Percentiles rank a stretch among this genome's conserved stretches.
These are phyloP conservation scores for Aspergillus pseudonomiae DNA, from an alignment of 2,329 filamentous ascomycete genomes.

Conservation along the genomic window DNA sequence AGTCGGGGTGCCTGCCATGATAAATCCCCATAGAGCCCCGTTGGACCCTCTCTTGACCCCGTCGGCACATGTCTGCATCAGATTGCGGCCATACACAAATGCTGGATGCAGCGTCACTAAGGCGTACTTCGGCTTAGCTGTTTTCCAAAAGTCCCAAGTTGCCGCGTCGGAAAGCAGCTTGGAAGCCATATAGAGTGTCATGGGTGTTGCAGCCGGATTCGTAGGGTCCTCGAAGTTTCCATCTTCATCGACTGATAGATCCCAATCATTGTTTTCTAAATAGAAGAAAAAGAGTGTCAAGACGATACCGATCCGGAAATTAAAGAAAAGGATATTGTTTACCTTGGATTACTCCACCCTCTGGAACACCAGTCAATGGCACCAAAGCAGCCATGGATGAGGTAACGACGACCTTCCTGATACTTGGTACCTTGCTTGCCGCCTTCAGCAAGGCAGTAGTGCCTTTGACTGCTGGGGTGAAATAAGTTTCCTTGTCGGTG, in stretches of 20 bases:
- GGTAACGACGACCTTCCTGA: constrained; percentile 30
- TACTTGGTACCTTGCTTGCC: constrained; percentile 19
- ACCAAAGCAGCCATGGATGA: constrained; percentile 24
- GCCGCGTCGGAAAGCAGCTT: constrained; percentile 16
- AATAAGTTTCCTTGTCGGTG: constrained; percentile 22
- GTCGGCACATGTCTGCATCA: constrained; percentile 22
- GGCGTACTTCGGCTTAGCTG: constrained; percentile 20
- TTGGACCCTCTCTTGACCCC: constrained; percentile 18
- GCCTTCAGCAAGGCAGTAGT: constrained; percentile 23
- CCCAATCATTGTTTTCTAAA: no score
- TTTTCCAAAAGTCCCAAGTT: constrained; percentile 22
- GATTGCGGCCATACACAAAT: constrained; percentile 27
- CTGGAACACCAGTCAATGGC: constrained; percentile 21
- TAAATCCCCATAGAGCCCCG: constrained; percentile 15
- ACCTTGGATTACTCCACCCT: constrained; percentile 25
- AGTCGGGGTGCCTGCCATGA: constrained; percentile 19
- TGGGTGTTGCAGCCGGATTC: no score
- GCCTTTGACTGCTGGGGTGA: constrained; percentile 27
- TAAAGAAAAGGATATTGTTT: background rate
- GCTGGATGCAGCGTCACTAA: constrained; percentile 28
- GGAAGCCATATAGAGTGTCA: no score
- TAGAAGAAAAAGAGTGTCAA: no score
- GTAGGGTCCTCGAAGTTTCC: no score
- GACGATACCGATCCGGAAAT: no score
- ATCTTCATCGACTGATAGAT: no score